Base-by-base conservation (phyloP, 2,329 filamentous ascomycete genomes). In the Sporothrix phasma region DNA sequence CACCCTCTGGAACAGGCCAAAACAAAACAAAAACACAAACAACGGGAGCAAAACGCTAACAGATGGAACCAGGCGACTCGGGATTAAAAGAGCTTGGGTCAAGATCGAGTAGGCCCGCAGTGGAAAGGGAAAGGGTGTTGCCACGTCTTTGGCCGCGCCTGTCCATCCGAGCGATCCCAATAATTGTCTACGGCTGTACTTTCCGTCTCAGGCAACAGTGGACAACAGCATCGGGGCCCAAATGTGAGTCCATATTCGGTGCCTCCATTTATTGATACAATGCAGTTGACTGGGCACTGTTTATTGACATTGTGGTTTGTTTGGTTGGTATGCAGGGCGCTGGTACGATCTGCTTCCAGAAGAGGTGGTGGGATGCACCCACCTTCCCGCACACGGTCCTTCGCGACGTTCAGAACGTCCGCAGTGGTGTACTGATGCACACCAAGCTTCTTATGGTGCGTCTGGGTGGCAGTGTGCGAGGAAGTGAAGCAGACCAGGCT, bases 291-390 rank as follows among this genome's bases (percentile, higher is more conserved):
- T 19, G 8, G 5, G 11, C 5, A 11, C 3, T 37, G 19, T 22
- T 31, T 61, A 7, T 61, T 62, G 10, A 63, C 51, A 8, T 17
- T 10, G 37, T 39, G 2, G 13, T 31, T 29, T 26, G 10, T 29
- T 45, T 6, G 2, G 19, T 26, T 19, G 47, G 22, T n/a, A 39
- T 63, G 17, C 61, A 88, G 84, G 77, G 78, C 46, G 94, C 85
- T 24, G 93, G 93, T 8, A 96, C 92, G 0, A 92, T 97, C 65
- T 96, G 88, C 71, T 81, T 94, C 65, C 83, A 88, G 66, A 76
- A 81, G 8, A 86, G 84, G 66, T 92, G 87, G 85, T 97, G 88
- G 81, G 79, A 86, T 47, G 76, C 81, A 0, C 67, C 80, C 2
- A 83, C 77, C 0, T 97, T 97, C 70, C 93, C 93, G 3, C 81